These are phyloP conservation scores for Pseudocercospora musae DNA, from an alignment of 2,329 filamentous ascomycete genomes.

Conservation along the genomic window DNA sequence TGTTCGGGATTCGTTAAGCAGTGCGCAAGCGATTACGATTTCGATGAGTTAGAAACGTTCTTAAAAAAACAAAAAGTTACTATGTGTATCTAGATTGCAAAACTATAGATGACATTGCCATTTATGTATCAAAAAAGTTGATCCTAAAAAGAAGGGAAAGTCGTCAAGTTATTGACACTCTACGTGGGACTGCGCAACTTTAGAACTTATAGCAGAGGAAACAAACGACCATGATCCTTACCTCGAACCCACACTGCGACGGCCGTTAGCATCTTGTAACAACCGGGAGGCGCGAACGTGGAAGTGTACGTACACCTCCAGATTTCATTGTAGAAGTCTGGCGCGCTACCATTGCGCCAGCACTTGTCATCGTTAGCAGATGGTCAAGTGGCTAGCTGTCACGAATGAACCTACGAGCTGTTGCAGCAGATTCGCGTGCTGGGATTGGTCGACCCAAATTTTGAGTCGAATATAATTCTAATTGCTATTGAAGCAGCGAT, in stretches of 20 bases:
- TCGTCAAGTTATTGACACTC: neutral
- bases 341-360: slow-evolving; percentile 30
- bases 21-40: no score
- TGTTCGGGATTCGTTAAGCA: no score
- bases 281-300: neutral
- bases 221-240: neutral
- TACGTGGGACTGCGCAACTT: neutral
- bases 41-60: no score
- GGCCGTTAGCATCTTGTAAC: neutral
- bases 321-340: slow-evolving; percentile 33
- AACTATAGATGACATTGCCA: no score
- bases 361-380: neutral
- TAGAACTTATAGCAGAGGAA: neutral
- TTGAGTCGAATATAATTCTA: neutral
- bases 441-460: neutral
- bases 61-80: no score
- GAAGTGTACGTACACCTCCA: slow-evolving; percentile 4
- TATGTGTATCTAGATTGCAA: no score
- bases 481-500: neutral
- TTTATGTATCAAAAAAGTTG: no score
- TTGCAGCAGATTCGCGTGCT: neutral
- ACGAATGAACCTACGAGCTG: neutral
- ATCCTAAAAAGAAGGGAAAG: neutral
- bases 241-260: slow-evolving; percentile 1
- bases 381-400: neutral